Percentiles rank a stretch among this genome's conserved stretches.
Conservation (phyloP, 108 stramenopile genomes). For the Fragilariopsis cylindrus region DNA sequence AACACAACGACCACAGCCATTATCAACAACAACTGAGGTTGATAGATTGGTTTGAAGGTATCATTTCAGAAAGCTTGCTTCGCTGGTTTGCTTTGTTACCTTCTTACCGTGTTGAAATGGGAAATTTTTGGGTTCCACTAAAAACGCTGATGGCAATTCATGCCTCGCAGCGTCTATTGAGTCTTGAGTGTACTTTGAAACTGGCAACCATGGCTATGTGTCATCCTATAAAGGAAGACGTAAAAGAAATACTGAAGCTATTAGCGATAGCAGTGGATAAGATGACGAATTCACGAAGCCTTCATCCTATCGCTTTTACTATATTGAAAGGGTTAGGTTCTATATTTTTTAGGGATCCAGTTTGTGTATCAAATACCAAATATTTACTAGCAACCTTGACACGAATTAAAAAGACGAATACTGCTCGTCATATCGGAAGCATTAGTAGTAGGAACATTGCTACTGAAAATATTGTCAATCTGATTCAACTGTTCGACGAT, state of each 20-base stretch:
- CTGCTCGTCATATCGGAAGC: background rate
- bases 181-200: constrained; percentile 17
- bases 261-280: constrained; percentile 12
- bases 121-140: constrained; percentile 10
- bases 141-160: background rate
- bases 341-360: background rate
- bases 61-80: constrained; percentile 22
- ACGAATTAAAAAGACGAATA: background rate
- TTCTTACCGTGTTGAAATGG: constrained; percentile 31
- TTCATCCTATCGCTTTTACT: background rate
- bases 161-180: background rate
- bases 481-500: constrained; percentile 16
- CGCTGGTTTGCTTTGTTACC: constrained; percentile 30
- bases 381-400: background rate
- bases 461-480: background rate
- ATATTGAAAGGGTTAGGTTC: background rate
- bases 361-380: constrained; percentile 4
- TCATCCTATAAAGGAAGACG: constrained; percentile 3
- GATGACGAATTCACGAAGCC: constrained; percentile 4
- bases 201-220: constrained; percentile 5
- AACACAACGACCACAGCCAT: background rate
- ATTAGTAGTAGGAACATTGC: background rate
- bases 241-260: background rate
- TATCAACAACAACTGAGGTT: background rate
- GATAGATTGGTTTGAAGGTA: constrained; percentile 26